phyloP scores from a whole-genome alignment of 208 protist genomes.

The Acanthamoeba sp. region DNA sequence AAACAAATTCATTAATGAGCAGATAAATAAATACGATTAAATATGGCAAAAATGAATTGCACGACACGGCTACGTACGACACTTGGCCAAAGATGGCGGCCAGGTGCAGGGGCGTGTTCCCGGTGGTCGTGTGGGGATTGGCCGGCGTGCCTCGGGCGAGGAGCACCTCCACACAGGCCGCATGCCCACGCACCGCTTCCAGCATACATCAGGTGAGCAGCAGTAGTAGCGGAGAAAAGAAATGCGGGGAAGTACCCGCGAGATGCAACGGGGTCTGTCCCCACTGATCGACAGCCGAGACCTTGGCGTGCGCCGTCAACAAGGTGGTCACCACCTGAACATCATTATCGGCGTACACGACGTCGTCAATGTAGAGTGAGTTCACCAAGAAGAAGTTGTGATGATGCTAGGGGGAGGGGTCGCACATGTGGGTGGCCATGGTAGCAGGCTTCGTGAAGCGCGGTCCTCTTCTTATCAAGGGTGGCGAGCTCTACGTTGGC shows the following conservation, averaged over 20 bases:
- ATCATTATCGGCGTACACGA: too few relatives aligned
- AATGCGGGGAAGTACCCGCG: conserved; percentile 1
- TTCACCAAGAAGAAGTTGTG: too few relatives aligned
- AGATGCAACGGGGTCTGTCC: conserved; percentile 33
- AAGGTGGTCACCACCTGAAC: background rate
- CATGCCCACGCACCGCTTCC: conserved; percentile 27
- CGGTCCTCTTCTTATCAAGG: conserved; percentile 27
- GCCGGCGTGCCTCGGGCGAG: background rate
- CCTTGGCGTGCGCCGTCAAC: background rate
- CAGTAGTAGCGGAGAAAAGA: background rate
- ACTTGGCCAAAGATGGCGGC: conserved; percentile 25
- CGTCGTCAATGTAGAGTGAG: too few relatives aligned
- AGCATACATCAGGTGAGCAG: background rate
- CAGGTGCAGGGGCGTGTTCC: conserved; percentile 34
- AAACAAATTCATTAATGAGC: too few relatives aligned
- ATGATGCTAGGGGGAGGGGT: too few relatives aligned
- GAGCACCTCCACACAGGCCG: conserved; percentile 19
- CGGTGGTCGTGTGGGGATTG: background rate
- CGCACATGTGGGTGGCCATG: conserved; percentile 8
- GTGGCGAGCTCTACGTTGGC: conserved; percentile 11
- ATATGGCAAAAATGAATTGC: too few relatives aligned
- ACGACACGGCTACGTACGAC: background rate
- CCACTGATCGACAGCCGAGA: conserved; percentile 16
- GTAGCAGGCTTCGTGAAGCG: conserved; percentile 39
- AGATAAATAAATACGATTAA: too few relatives aligned